A percentile compares a stretch with the other conserved stretches of the same genome.
phyloP scores from a whole-genome alignment of 345 rosid species.

The Linum trigynum region DNA sequence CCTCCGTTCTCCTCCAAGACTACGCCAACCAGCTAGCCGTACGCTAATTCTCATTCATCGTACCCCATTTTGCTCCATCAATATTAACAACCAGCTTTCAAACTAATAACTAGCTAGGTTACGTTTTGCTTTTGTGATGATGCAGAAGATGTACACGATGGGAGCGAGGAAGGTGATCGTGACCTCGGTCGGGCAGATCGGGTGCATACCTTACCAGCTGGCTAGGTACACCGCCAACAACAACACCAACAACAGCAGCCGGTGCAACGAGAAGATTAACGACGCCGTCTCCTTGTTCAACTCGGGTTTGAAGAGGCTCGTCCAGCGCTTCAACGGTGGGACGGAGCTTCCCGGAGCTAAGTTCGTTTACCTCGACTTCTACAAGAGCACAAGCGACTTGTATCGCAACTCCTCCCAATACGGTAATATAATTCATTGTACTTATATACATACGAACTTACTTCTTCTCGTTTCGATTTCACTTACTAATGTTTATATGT shows the following conservation, averaged over 20 bases:
- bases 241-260: conserved; percentile 11
- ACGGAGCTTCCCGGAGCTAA: conserved; percentile 49
- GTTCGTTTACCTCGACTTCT: conserved; percentile 66
- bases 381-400: conserved; percentile 44
- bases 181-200: conserved; percentile 67
- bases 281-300: conserved; percentile 54
- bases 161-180: conserved; percentile 80
- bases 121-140: too few species aligned
- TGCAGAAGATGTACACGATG: conserved; percentile 47
- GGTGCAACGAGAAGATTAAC: conserved; percentile 74
- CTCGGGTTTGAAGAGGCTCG: conserved; percentile 45
- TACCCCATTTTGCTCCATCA: too few species aligned
- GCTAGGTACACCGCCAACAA: conserved; percentile 41
- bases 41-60: conserved; percentile 6
- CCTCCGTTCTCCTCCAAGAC: conserved; percentile 55
- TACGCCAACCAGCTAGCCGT: conserved; percentile 62
- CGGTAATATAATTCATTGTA: conserved; percentile 19
- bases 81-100: too few species aligned
- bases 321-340: conserved; percentile 18
- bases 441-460: not conserved
- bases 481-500: not conserved
- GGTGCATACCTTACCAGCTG: conserved; percentile 85
- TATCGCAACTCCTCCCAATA: conserved; percentile 32
- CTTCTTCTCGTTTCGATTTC: not conserved
- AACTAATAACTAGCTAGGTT: not conserved